Evolutionary conservation across 305 asterid genomes (phyloP), one percentile per base, ranked within the genome.

Genomic region (Stenogyne calaminthoides): DNA sequence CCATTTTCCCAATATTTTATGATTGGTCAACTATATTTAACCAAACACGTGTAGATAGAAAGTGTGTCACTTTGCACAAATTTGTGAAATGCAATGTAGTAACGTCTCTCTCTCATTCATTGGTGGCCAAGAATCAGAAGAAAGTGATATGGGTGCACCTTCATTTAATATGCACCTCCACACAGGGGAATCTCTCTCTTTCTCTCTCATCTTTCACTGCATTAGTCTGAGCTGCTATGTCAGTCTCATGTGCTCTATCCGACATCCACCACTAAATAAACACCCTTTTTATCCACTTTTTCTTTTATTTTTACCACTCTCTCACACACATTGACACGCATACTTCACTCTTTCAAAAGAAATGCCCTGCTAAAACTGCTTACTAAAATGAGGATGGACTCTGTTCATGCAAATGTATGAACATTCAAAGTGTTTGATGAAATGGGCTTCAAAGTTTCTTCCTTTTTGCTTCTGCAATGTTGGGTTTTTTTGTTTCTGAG

Each of bases 171-270:
- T 64, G 9, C 63, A 14, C 72, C 74, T 55, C 34, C 19, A 14
- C 14, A 3, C 51, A 12, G 2, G 4, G 15, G 87, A 78, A 76
- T 47, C 73, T 61, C 77, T 67, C 77, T 47, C 76, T 29, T 61
- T 15, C 77, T 25, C 72, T 44, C 76, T 37, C n/a, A n/a, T n/a
- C 67, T 47, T 67, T 62, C 36, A 64, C 79, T 56, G 72, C 74
- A 63, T 40, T 15, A 29, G 73, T 59, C 80, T 76, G 74, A 67
- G 79, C 67, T 64, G 60, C 83, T 77, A 72, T 84, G 91, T 80
- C 94, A 85, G 88, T 85, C 89, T 88, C 95, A 80, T 78, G 85
- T 87, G 80, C 78, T 84, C 62, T 77, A 84, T 85, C 90, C 79
- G 80, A 39, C 85, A 72, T 76, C 83, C 76, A 77, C 85, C 87